phyloP scores from a whole-genome alignment of 2,329 filamentous ascomycete genomes.

The Ilyonectria sp. region DNA sequence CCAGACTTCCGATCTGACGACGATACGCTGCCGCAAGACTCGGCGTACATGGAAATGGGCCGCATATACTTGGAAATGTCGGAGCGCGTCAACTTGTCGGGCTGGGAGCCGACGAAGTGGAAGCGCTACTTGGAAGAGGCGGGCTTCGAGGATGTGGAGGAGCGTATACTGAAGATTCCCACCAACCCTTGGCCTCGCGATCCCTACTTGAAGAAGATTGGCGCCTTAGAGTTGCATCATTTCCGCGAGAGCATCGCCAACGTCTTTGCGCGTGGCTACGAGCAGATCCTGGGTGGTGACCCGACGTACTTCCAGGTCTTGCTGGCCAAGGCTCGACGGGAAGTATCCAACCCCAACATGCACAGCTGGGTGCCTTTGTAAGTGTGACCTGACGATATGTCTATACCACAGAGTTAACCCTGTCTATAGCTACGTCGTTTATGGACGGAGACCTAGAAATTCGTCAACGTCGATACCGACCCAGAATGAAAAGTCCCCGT shows the following conservation, averaged over 20 bases:
- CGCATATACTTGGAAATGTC: conserved; percentile 45
- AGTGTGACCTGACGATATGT: not conserved
- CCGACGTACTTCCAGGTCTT: conserved; percentile 41
- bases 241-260: conserved; percentile 44
- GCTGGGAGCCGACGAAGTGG: conserved; percentile 41
- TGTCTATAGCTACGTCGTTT: conserved; percentile 29
- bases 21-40: conserved; percentile 40
- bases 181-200: conserved; percentile 51
- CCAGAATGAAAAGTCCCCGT: conserved; percentile 1
- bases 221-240: conserved; percentile 43
- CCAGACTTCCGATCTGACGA: conserved; percentile 47
- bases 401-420: not conserved
- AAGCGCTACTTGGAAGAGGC: conserved; percentile 46
- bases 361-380: conserved; percentile 47
- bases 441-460: conserved; percentile 28
- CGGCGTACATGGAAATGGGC: conserved; percentile 42
- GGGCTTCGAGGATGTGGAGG: conserved; percentile 51
- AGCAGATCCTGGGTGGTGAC: conserved; percentile 43
- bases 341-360: conserved; percentile 41
- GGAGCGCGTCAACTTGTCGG: conserved; percentile 38
- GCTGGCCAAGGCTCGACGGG: conserved; percentile 38
- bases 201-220: conserved; percentile 48
- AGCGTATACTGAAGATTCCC: conserved; percentile 50
- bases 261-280: conserved; percentile 43
- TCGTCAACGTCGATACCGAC: not conserved